These are phyloP conservation scores for Venturia pyrina DNA, from an alignment of 2,329 filamentous ascomycete species.

Conservation along the genomic window DNA sequence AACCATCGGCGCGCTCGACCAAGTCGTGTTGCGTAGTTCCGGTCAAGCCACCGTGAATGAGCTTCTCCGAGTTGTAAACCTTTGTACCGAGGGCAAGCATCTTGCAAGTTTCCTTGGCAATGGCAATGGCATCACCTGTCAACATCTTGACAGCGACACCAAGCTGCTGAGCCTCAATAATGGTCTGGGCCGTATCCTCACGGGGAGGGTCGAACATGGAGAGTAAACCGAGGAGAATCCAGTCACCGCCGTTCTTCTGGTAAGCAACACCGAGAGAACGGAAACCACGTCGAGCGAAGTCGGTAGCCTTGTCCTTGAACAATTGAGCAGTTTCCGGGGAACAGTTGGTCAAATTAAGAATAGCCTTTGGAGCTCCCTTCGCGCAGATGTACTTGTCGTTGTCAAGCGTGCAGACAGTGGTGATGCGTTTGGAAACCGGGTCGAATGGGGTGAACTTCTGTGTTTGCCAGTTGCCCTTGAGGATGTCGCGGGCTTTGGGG, in stretches of 20 bases:
- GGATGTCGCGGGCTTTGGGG: conserved; percentile 67
- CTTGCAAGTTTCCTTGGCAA: conserved; percentile 74
- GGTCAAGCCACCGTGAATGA: conserved; percentile 65
- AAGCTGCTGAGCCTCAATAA: conserved; percentile 64
- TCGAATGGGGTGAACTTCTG: conserved; percentile 72
- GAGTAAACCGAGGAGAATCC: conserved; percentile 66
- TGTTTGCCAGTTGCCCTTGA: conserved; percentile 64
- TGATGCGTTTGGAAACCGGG: conserved; percentile 72
- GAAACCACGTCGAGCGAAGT: conserved; percentile 72
- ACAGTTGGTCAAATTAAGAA: conserved; percentile 59
- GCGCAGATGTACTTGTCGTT: conserved; percentile 62
- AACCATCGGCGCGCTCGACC: conserved; percentile 64
- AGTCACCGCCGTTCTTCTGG: conserved; percentile 65
- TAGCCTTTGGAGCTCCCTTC: conserved; percentile 69
- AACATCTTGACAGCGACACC: conserved; percentile 74
- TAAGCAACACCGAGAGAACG: conserved; percentile 69
- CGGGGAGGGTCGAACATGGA: conserved; percentile 74
- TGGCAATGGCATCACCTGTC: conserved; percentile 70
- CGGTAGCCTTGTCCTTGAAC: conserved; percentile 63
- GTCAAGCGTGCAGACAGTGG: conserved; percentile 57
- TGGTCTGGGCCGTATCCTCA: conserved; percentile 70
- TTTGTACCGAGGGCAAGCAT: conserved; percentile 71
- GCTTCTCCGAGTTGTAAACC: conserved; percentile 70
- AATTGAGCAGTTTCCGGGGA: conserved; percentile 52
- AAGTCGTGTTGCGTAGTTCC: conserved; percentile 67